Evolutionary conservation across 805 yeast species (phyloP).

Genomic region (Candida jianshihensis): DNA sequence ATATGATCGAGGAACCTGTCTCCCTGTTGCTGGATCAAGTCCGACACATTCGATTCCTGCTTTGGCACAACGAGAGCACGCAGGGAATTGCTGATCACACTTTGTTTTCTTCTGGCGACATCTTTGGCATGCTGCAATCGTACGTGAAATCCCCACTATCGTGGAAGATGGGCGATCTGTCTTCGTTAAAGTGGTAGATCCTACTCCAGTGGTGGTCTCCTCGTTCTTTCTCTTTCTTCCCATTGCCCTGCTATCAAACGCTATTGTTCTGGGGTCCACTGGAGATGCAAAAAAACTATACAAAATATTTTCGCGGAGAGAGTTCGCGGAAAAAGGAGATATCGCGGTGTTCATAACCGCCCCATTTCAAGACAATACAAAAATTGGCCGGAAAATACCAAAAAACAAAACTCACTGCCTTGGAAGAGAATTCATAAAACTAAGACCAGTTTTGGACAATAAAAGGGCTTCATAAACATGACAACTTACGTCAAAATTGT

Average conservation of each 20-base stretch:
- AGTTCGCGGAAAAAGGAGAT: too few relatives aligned
- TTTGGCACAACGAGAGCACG: slow-evolving; percentile 47
- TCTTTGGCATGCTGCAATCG: slow-evolving; percentile 80
- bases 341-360: background rate
- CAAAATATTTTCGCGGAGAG: too few relatives aligned
- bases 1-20: slow-evolving; percentile 79
- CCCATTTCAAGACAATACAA: background rate
- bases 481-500: slow-evolving; percentile 69
- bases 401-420: background rate
- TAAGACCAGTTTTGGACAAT: background rate
- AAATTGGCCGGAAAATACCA: background rate
- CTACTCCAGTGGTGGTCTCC: background rate
- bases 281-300: too few relatives aligned
- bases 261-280: background rate
- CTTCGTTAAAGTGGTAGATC: background rate
- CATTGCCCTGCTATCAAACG: background rate
- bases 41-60: slow-evolving; percentile 75
- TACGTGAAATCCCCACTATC: slow-evolving; percentile 44
- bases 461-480: slow-evolving; percentile 27
- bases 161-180: slow-evolving; percentile 12
- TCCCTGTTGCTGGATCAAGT: slow-evolving; percentile 80
- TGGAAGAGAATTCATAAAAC: background rate
- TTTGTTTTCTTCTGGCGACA: slow-evolving; percentile 65
- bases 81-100: slow-evolving; percentile 53
- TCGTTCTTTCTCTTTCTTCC: background rate